Percentiles rank a stretch among this genome's conserved stretches.
Conservation (phyloP, 2,329 filamentous ascomycete genomes). For the Calonectria henricotiae region DNA sequence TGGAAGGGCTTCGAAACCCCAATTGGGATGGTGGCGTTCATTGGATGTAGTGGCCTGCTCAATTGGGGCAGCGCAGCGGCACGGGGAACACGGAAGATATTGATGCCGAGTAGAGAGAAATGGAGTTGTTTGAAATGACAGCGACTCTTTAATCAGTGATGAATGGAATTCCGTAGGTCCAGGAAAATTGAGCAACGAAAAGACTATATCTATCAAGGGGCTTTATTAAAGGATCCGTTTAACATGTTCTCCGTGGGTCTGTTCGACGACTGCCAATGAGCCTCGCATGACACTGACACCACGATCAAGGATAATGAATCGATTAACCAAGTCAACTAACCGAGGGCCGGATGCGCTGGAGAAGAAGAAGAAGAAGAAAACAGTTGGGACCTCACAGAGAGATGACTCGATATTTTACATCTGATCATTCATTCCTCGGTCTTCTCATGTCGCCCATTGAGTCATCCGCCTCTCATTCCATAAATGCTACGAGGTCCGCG, state of each 20-base stretch:
- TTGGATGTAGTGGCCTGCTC: not conserved
- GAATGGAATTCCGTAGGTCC: not conserved
- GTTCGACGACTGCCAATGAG: not conserved
- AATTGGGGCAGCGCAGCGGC: not conserved
- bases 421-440: constrained; percentile 6
- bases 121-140: not conserved
- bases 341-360: constrained; percentile 7
- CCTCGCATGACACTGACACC: constrained; percentile 33
- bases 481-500: constrained; percentile 8
- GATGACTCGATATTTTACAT: not conserved
- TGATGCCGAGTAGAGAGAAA: not conserved
- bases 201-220: not conserved
- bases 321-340: constrained; percentile 12
- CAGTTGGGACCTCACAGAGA: not conserved
- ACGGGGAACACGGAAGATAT: not conserved
- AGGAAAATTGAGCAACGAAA: not conserved
- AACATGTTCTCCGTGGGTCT: constrained; percentile 4
- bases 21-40: not conserved
- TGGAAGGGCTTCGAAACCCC: not conserved
- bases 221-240: not conserved
- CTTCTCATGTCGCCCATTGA: not conserved
- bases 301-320: constrained; percentile 31
- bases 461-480: constrained; percentile 4
- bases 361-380: too few relatives aligned
- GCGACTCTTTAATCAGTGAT: too few relatives aligned